phyloP scores from a whole-genome alignment of 352 stramenopile species.

The Phytophthora sansomeana region DNA sequence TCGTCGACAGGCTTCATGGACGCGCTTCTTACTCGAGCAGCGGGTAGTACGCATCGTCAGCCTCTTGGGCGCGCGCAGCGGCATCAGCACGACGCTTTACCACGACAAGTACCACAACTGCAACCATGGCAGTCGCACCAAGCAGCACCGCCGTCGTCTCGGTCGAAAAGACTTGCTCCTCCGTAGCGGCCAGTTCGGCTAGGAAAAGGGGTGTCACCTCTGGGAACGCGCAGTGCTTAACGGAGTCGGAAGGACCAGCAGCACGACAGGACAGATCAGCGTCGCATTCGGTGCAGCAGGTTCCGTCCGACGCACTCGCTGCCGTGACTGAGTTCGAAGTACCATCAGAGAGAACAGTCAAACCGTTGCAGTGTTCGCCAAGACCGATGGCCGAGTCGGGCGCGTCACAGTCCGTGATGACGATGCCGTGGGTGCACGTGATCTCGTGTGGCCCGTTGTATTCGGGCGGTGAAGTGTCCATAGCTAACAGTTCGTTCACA shows the following conservation, averaged over 20 bases:
- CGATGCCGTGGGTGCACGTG: conserved; percentile 47
- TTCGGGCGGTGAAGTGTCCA: neutral
- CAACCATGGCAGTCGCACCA: conserved; percentile 53
- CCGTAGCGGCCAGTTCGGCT: conserved; percentile 22
- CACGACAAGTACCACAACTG: conserved; percentile 61
- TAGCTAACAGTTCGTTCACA: neutral
- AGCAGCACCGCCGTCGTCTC: conserved; percentile 41
- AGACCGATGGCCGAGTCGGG: conserved; percentile 38
- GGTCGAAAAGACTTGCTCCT: conserved; percentile 26
- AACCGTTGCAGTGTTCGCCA: conserved; percentile 52
- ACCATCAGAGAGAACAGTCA: conserved; percentile 40
- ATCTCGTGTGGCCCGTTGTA: conserved; percentile 18
- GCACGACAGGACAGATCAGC: conserved; percentile 10
- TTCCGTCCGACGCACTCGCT: conserved; percentile 39
- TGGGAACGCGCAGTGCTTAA: conserved; percentile 42
- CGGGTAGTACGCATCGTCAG: conserved; percentile 65
- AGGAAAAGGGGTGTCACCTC: conserved; percentile 27
- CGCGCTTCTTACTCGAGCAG: conserved; percentile 48
- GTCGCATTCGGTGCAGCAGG: conserved; percentile 36
- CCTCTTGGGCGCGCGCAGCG: neutral
- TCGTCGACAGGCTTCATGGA: neutral
- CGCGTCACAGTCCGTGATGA: conserved; percentile 57
- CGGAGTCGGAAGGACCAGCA: conserved; percentile 10
- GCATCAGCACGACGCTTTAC: conserved; percentile 38
- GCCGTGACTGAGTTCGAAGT: conserved; percentile 2